phyloP scores from a whole-genome alignment of 2,329 filamentous ascomycete genomes.

The Parastagonospora avenae region DNA sequence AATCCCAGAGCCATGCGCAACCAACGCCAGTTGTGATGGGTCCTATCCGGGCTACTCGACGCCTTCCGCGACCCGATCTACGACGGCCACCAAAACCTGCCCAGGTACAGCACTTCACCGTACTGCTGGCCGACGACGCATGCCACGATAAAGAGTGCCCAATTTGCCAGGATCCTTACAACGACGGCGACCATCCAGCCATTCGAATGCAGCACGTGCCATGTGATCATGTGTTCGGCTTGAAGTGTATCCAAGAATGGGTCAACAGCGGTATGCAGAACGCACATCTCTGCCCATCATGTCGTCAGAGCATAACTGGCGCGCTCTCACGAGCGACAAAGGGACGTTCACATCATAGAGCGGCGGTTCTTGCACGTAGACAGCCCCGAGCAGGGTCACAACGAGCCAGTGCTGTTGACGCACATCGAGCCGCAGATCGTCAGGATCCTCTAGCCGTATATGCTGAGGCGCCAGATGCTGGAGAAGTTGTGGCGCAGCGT shows the following conservation, averaged over 20 bases:
- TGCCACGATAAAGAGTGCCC: constrained; percentile 2
- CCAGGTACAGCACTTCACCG: background rate
- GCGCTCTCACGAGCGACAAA: background rate
- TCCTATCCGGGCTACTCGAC: no score
- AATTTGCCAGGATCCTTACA: constrained; percentile 1
- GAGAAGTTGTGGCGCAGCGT: no score
- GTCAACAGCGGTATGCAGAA: constrained; percentile 3
- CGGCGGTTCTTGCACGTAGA: no score
- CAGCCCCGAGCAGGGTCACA: no score
- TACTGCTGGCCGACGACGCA: background rate
- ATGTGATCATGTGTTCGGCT: constrained; percentile 6
- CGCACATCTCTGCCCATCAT: constrained; percentile 1
- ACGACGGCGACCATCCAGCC: constrained; percentile 1
- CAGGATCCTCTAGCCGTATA: no score
- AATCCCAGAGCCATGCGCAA: no score
- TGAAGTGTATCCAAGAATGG: constrained; percentile 4
- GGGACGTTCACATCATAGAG: no score
- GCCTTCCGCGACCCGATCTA: no score
- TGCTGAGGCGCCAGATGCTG: no score
- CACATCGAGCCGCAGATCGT: no score
- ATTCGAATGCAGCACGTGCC: background rate
- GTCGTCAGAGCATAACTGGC: background rate
- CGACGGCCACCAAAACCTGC: background rate
- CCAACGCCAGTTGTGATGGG: no score
- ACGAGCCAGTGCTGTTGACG: no score